Conservation (phyloP, 177 flowering plant species). For the Vitis hybrid region DNA sequence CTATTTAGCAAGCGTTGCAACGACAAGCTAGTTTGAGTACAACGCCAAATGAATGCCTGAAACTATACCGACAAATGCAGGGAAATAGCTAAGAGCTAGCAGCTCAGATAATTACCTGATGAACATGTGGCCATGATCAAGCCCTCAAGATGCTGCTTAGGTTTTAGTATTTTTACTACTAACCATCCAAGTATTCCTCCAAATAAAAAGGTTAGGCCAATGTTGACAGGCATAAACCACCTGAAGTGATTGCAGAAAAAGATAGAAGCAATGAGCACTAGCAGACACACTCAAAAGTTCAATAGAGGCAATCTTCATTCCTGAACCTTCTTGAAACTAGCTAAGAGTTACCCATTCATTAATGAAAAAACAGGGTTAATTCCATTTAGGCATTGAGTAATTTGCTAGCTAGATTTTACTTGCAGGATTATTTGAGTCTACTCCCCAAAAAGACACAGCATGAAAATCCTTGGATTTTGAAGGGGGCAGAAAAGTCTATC, state of each 20-base stretch:
- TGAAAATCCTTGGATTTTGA: too few relatives aligned
- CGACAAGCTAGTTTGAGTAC: not conserved
- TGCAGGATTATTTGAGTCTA: too few relatives aligned
- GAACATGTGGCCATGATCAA: constrained; percentile 79
- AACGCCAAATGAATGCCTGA: not conserved
- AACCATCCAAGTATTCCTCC: constrained; percentile 92
- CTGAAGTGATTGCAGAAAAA: constrained; percentile 27
- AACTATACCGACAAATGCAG: not conserved
- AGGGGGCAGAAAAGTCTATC: too few relatives aligned
- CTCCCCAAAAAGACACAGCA: too few relatives aligned
- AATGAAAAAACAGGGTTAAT: too few relatives aligned
- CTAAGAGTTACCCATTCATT: too few relatives aligned
- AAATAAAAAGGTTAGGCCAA: constrained; percentile 70
- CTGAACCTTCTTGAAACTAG: too few relatives aligned
- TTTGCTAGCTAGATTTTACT: too few relatives aligned
- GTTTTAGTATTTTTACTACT: constrained; percentile 64
- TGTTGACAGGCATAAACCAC: constrained; percentile 98
- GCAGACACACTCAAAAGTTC: not conserved
- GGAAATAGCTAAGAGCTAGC: not conserved
- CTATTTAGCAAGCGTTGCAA: constrained; percentile 28
- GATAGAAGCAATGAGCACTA: not conserved
- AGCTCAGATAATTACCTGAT: constrained; percentile 42
- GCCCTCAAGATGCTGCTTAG: constrained; percentile 73
- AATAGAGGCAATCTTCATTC: not conserved
- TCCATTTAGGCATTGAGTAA: too few relatives aligned